Evolutionary conservation across 2,329 filamentous ascomycete species (phyloP), one percentile per base, ranked within the genome.

Genomic region (Thielaviopsis musarum): DNA sequence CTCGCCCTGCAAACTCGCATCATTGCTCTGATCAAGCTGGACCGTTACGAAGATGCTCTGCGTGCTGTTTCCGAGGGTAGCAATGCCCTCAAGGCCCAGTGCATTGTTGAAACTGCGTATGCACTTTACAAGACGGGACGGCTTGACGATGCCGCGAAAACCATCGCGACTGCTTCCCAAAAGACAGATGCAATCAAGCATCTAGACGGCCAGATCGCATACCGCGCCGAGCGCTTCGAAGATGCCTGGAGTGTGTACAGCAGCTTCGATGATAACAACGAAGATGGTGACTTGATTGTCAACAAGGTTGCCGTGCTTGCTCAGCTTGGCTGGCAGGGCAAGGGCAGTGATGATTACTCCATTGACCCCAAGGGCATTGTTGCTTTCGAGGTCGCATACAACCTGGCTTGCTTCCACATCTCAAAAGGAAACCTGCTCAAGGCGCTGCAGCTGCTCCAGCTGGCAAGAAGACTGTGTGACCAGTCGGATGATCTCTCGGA

Each of bases 321-420:
- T 17, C 88, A 93, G 70, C 72, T 87, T 13, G 77, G 84, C 63
- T 91, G 86, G 85, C 73, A 79, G 56, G 82, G 81, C 3, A 73
- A 74, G 55, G 77, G 76, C 19, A 70, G 59, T n/a, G 53, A 58
- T 22, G 56, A 61, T 30, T 58, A 57, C 30, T 28, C 49, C n/a
- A 56, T 49, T 6, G 38, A 54, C 13, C 17, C 38, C 7, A 52
- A 58, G 15, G 28, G 34, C 6, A 61, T 62, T 49, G 85, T 90
- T 63, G 80, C 84, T 1, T 93, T 93, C 65, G 88, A 93, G 72
- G 84, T 85, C 26, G 84, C 86, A 12, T 94, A 88, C 72, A 94
- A 94, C 69, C 79, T 82, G 24, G 88, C 87, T 9, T 91, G 87
- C 68, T 77, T 77, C 21, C 82, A 80, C 68, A 83, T 93, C 65